These are phyloP conservation scores for Globisporangium splendens DNA, from an alignment of 352 stramenopile species.

Conservation along the genomic window DNA sequence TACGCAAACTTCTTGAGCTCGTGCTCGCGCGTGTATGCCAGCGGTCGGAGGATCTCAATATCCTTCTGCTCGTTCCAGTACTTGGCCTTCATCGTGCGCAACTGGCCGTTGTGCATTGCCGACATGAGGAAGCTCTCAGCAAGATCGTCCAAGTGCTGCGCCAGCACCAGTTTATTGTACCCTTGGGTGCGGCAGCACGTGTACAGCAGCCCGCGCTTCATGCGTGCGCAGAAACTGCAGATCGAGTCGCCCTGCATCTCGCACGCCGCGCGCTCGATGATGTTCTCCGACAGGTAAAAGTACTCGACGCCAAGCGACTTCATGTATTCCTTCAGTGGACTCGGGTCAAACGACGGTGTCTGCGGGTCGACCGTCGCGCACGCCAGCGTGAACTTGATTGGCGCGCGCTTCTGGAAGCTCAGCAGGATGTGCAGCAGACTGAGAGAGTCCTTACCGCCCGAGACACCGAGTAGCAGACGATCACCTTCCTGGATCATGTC, in stretches of 20 bases:
- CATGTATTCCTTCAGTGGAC: conserved; percentile 96
- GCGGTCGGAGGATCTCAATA: conserved; percentile 93
- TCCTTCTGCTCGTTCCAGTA: conserved; percentile 96
- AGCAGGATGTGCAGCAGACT: conserved; percentile 95
- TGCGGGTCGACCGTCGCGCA: conserved; percentile 96
- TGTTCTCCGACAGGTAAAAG: conserved; percentile 93
- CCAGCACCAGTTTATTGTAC: conserved; percentile 93
- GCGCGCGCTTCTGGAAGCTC: conserved; percentile 90
- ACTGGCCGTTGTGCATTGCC: conserved; percentile 97
- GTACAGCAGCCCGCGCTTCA: conserved; percentile 98
- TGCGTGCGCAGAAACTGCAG: conserved; percentile 95
- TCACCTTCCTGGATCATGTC: conserved; percentile 96
- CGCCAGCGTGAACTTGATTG: conserved; percentile 94
- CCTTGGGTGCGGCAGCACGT: conserved; percentile 90
- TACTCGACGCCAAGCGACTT: conserved; percentile 93
- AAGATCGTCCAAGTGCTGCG: conserved; percentile 98
- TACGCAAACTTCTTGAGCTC: conserved; percentile 86
- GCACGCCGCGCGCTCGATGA: conserved; percentile 85
- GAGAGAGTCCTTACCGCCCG: conserved; percentile 97
- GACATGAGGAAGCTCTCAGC: conserved; percentile 99
- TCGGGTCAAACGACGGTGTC: conserved; percentile 96
- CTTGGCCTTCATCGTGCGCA: conserved; percentile 98
- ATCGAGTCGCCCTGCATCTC: conserved; percentile 90
- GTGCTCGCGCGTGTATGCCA: conserved; percentile 95
- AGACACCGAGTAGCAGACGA: conserved; percentile 92